Evolutionary conservation across 495 filamentous ascomycete genomes (phyloP).

Genomic region (Neurospora sp.): DNA sequence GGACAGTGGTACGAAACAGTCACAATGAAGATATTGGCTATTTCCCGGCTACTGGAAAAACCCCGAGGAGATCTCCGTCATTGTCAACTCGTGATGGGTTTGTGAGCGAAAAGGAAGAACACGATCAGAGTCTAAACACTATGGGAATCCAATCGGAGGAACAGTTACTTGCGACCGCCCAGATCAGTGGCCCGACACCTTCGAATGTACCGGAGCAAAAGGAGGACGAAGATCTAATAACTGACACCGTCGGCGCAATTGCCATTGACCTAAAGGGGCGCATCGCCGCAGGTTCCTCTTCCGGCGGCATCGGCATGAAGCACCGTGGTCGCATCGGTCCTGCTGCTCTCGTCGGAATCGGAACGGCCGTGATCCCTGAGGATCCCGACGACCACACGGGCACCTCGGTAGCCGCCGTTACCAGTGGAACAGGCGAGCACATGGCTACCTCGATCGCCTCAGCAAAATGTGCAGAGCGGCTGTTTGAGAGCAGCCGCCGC

Average conservation of each 20-base stretch:
- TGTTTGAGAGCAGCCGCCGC: constrained; percentile 57
- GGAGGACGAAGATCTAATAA: constrained; percentile 47
- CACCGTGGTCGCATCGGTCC: constrained; percentile 83
- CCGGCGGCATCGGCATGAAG: constrained; percentile 98
- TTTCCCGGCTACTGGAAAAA: not conserved
- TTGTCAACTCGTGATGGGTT: constrained; percentile 16
- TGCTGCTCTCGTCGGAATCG: constrained; percentile 84
- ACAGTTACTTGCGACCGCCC: not conserved
- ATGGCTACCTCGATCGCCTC: constrained; percentile 89
- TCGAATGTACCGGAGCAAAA: constrained; percentile 1
- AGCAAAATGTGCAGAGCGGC: constrained; percentile 60
- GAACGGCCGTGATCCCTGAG: constrained; percentile 72
- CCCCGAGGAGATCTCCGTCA: not conserved
- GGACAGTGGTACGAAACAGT: constrained; percentile 8
- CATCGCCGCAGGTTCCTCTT: constrained; percentile 95
- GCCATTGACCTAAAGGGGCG: constrained; percentile 76
- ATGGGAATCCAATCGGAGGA: not conserved
- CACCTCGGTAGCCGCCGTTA: constrained; percentile 64
- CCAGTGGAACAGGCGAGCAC: constrained; percentile 92
- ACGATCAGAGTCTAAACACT: not conserved
- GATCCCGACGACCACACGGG: constrained; percentile 44
- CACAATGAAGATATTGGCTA: constrained; percentile 8
- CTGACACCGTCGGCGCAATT: constrained; percentile 91
- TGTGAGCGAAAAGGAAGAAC: constrained; percentile 2
- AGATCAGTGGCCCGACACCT: not conserved